These are phyloP conservation scores for Kokia cookei DNA, from an alignment of 441 rosid genomes.

Conservation along the genomic window DNA sequence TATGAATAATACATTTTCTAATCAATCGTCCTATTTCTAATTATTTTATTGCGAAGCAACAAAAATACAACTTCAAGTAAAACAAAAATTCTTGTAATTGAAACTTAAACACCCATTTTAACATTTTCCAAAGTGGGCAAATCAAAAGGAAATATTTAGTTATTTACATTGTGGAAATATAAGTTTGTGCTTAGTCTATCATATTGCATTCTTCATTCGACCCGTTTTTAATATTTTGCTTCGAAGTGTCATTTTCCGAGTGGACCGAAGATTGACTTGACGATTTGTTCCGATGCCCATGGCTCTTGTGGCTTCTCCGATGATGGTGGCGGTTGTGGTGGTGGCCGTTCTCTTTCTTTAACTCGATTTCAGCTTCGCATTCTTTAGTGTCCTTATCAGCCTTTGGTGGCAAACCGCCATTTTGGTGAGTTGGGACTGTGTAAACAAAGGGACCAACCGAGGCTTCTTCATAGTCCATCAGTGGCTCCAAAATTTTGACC, in stretches of 20 bases:
- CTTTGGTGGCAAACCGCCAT: neutral
- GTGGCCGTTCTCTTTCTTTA: conserved; percentile 26
- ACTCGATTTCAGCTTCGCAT: conserved; percentile 21
- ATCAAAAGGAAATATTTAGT: neutral
- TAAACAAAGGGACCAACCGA: conserved; percentile 46
- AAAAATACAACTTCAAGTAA: too few relatives aligned
- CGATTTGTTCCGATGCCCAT: neutral
- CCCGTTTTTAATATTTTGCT: neutral
- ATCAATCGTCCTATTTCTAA: too few relatives aligned
- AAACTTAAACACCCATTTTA: neutral
- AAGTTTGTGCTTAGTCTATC: neutral
- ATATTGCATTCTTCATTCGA: conserved; percentile 5
- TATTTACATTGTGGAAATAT: neutral
- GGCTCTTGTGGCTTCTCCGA: conserved; percentile 21
- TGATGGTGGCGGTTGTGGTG: conserved; percentile 10
- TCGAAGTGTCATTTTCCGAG: neutral
- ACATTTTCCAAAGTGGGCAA: neutral
- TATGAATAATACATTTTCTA: too few relatives aligned
- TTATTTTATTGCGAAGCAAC: too few relatives aligned
- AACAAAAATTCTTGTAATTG: neutral
- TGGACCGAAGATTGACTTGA: neutral
- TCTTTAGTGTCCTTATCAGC: conserved; percentile 25
- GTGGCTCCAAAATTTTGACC: conserved; percentile 42
- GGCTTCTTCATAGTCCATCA: conserved; percentile 38
- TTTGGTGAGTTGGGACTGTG: conserved; percentile 37